Base-by-base conservation (phyloP, 441 rosid genomes). In the Brassica balearica region DNA sequence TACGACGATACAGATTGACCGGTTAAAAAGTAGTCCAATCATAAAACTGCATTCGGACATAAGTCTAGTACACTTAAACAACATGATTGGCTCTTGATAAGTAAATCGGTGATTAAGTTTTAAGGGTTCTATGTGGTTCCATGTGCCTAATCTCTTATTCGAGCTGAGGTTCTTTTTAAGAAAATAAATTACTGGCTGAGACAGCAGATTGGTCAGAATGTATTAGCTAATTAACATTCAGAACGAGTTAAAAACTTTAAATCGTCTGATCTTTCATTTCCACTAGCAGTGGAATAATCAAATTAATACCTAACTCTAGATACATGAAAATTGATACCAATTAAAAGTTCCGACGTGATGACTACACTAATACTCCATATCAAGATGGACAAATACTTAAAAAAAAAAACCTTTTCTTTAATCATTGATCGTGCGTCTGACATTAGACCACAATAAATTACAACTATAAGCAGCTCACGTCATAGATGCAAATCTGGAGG, bases 361-460 rank as follows among this genome's bases (percentile, higher is more conserved):
- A 62, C 59, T 9, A 68, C 15, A 22, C 20, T 14, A 51, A 5
- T 51, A 29, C 27, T 25, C 27, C 27, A 11, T 51, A 14, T 14
- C 19, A 51, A 41, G 43, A 73, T 55, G 60, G 69, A 73, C 74
- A 73, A 48, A 48, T 38, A 38, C 34, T 29, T 29, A 29, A 29
- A 29, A 25, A 25, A 29, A 29, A 29, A 29, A 29, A 29, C 32
- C 6, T 5, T 67, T 43, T 46, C 46, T n/a, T 59, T 25, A 20
- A 68, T 73, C 60, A 68, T 1, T 12, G 65, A 73, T 79, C 74
- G 78, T 79, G 82, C 65, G 38, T 73, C 78, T 78, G 74, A 79
- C 78, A 73, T 19, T 23, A 61, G 56, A 48, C 77, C 56, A 38
- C 78, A 73, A 66, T 43, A 41, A 65, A 46, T 67, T 78, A 77